Evolutionary conservation across 2,329 filamentous ascomycete species (phyloP).

Genomic region (Sclerotinia trifoliorum): DNA sequence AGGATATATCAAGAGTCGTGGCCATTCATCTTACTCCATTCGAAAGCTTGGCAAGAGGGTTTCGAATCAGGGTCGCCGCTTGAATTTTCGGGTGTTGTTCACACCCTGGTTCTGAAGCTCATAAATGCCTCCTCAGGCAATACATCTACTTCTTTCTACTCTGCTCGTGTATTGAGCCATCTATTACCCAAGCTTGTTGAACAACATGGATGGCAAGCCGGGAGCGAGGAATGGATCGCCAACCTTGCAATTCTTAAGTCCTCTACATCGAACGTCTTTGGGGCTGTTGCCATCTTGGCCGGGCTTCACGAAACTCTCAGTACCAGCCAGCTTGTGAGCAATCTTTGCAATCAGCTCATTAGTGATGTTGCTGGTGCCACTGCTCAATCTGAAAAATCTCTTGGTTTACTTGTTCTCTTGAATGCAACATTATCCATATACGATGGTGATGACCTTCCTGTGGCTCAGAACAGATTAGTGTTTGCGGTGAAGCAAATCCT

Average conservation of each 20-base stretch:
- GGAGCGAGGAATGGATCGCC: conserved; percentile 50
- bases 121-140: conserved; percentile 46
- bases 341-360: conserved; percentile 58
- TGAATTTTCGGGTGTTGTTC: conserved; percentile 43
- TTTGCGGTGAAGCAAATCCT: conserved; percentile 80
- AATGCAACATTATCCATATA: conserved; percentile 55
- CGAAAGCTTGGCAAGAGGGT: conserved; percentile 46
- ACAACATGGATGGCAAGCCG: conserved; percentile 46
- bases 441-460: conserved; percentile 52
- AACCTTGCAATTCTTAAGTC: conserved; percentile 50
- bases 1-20: conserved; percentile 21
- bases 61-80: background rate
- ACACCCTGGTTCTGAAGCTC: conserved; percentile 47
- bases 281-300: conserved; percentile 50
- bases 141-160: conserved; percentile 51
- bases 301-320: conserved; percentile 51
- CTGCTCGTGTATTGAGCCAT: conserved; percentile 51
- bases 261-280: conserved; percentile 48
- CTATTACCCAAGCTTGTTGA: conserved; percentile 51
- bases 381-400: conserved; percentile 46
- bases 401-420: conserved; percentile 53
- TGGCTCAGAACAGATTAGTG: conserved; percentile 54
- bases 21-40: conserved; percentile 38
- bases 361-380: conserved; percentile 58
- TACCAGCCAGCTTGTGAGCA: conserved; percentile 50